These are phyloP conservation scores for Botrytis hyacinthi DNA, from an alignment of 2,329 filamentous ascomycete species.

Conservation along the genomic window DNA sequence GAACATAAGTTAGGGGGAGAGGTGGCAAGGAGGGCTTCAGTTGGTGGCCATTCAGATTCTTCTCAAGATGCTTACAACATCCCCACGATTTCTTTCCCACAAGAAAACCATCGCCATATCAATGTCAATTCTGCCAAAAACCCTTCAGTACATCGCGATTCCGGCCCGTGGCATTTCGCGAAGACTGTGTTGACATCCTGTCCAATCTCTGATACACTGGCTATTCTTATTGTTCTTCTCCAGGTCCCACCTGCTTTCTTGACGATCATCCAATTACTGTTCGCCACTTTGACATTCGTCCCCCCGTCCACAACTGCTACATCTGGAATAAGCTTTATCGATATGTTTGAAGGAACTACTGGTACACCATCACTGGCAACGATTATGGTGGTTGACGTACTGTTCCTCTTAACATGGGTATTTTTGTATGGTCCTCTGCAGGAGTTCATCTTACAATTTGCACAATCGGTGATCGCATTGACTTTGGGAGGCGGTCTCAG, in stretches of 20 bases:
- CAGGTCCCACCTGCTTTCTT: conserved; percentile 86
- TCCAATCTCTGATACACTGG: conserved; percentile 90
- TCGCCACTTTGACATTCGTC: conserved; percentile 89
- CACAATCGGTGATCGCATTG: conserved; percentile 89
- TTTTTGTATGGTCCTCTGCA: conserved; percentile 86
- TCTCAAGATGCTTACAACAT: conserved; percentile 49
- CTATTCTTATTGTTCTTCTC: conserved; percentile 92
- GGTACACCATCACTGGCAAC: conserved; percentile 84
- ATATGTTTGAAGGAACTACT: conserved; percentile 85
- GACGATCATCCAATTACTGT: conserved; percentile 86
- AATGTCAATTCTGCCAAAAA: conserved; percentile 70
- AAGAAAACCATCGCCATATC: conserved; percentile 61
- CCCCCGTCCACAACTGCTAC: conserved; percentile 77
- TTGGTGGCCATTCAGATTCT: conserved; percentile 55
- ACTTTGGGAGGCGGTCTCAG: conserved; percentile 80
- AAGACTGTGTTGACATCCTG: conserved; percentile 86
- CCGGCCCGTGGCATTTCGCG: conserved; percentile 72
- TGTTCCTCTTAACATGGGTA: conserved; percentile 82
- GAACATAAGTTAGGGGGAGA: conserved; percentile 41
- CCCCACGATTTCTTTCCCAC: conserved; percentile 41
- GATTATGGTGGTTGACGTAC: conserved; percentile 77
- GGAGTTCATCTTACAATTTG: conserved; percentile 82
- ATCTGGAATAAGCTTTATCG: conserved; percentile 69
- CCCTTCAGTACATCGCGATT: conserved; percentile 65
- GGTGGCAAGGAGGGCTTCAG: conserved; percentile 47